These are phyloP conservation scores for Ceratocystis eucalypticola DNA, from an alignment of 2,329 filamentous ascomycete genomes.

Conservation along the genomic window DNA sequence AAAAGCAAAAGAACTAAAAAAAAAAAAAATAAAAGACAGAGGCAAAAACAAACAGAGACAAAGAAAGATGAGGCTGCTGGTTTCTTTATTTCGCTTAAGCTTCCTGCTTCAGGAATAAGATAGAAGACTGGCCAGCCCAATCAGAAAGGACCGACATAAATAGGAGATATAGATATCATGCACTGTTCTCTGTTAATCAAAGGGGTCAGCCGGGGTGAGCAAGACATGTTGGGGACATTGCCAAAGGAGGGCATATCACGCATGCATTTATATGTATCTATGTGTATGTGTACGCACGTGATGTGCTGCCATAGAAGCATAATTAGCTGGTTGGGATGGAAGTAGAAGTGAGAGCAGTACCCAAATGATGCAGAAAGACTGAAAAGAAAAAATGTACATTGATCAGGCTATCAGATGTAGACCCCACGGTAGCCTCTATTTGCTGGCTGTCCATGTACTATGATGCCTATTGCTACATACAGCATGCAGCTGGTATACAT, in stretches of 20 bases:
- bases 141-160: background rate
- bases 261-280: background rate
- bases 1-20: background rate
- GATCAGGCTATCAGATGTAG: too few relatives aligned
- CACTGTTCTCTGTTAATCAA: background rate
- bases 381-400: too few relatives aligned
- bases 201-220: background rate
- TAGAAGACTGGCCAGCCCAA: background rate
- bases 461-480: too few relatives aligned
- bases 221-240: background rate
- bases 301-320: background rate
- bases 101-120: background rate
- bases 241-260: background rate
- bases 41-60: background rate
- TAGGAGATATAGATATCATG: too few relatives aligned
- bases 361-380: too few relatives aligned
- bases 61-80: background rate
- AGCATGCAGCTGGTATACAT: too few relatives aligned
- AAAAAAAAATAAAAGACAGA: background rate
- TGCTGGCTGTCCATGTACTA: too few relatives aligned
- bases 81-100: conserved; percentile 5
- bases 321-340: too few relatives aligned
- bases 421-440: too few relatives aligned
- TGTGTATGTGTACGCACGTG: background rate
- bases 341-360: too few relatives aligned